phyloP scores from a whole-genome alignment of 768 basidiomycete genomes.

The Suillus plorans region DNA sequence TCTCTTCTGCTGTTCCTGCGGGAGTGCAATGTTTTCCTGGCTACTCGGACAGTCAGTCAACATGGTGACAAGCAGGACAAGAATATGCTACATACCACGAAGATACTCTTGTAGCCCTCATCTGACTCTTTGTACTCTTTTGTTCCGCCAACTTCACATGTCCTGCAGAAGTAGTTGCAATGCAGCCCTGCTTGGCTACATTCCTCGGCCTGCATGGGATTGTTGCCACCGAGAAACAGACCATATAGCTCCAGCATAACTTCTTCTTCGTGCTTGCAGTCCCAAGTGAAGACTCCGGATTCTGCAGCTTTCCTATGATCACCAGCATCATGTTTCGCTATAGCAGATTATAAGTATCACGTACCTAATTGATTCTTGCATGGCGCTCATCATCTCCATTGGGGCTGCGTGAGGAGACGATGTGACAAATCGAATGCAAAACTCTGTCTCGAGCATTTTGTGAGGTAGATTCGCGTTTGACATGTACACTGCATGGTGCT shows the following conservation, averaged over 20 bases:
- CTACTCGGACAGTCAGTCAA: neutral
- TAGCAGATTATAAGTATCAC: neutral
- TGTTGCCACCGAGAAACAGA: conserved; percentile 28
- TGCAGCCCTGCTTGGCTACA: conserved; percentile 32
- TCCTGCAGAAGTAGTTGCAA: conserved; percentile 34
- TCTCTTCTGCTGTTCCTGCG: neutral
- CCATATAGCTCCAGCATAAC: conserved; percentile 25
- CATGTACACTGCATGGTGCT: conserved; percentile 34
- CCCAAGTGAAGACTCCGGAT: conserved; percentile 17
- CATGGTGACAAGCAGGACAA: no score
- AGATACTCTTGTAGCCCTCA: no score
- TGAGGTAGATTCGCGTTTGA: conserved; percentile 31
- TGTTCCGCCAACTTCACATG: conserved; percentile 32
- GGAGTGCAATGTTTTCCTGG: conserved; percentile 4
- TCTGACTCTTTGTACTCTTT: conserved; percentile 21
- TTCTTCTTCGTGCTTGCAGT: conserved; percentile 22
- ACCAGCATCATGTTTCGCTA: no score
- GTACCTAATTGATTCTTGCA: conserved; percentile 29
- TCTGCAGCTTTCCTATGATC: conserved; percentile 11
- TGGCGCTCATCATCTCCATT: conserved; percentile 32
- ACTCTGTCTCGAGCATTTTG: conserved; percentile 32
- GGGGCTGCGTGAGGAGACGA: conserved; percentile 35
- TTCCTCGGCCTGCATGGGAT: conserved; percentile 38
- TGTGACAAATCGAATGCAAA: conserved; percentile 27
- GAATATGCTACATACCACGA: no score